Evolutionary conservation across 139 green algal species (phyloP), one percentile per base, ranked within the genome.

Genomic region (Chlamydomonas applanata): DNA sequence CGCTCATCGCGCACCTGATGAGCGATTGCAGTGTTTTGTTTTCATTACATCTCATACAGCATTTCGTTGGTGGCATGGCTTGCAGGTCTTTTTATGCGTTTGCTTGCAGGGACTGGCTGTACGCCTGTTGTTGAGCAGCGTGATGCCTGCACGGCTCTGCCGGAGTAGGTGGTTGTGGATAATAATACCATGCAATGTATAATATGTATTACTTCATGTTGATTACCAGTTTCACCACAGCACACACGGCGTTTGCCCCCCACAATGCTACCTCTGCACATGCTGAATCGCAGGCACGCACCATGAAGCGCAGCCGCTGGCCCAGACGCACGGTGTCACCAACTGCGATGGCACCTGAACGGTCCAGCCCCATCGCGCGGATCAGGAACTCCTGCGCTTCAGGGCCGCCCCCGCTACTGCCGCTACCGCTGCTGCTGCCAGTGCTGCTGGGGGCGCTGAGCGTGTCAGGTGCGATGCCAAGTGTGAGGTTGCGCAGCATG

Each of bases 271-370:
- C 27, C 29, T 19, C 29, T 34, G 16, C 29, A 46, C 16, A 40
- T 68, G 60, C 4, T 4, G 9, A 9, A 68, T 40, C 16, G 3
- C 34, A 27, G 34, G 24, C 66, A 57, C 80, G 49, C 36, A 88
- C 85, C 85, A 92, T 89, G 79, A 92, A 92, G 5, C 83, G 66
- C 3, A 90, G 33, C 0, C 81, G 69, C 67, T 88, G 75, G 1
- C 87, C 87, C 33, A 75, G 59, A 0, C 79, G 64, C 44, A 88
- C 72, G 34, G 63, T 40, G 27, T 87, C 85, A 2, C 80, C 80
- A 0, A 88, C 73, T 36, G 65, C 62, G 29, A 70, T 70, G n/a
- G 19, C 25, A 30, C 33, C 34, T 24, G 17, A 30, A 24, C 17
- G 34, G 34, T 70, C 33, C 34, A 54, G 17, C 34, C 29, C 62